Evolutionary conservation across 1,139 yeast species (phyloP), one percentile per base, ranked within the genome.

Genomic region (Debaryomyces coudertii): DNA sequence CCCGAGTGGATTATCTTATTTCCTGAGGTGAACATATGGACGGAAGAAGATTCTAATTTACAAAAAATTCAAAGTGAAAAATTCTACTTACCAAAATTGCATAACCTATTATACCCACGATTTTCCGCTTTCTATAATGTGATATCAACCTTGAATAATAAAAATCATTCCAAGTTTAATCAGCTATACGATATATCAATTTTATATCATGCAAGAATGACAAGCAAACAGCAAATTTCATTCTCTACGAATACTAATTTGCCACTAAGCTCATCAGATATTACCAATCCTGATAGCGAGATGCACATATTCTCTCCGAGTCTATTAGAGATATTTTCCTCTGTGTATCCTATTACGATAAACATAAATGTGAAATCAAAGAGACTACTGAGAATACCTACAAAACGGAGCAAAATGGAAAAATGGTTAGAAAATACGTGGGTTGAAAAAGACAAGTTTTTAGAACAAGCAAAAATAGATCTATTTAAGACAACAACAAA

Each of bases 1-100:
- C 70, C 75, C 2, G 76, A 76, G 52, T 83, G 88, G 88, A 55
- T 83, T 4, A 76, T 79, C 1, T 51, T 84, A 7, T 86, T 86
- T 49, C 93, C 95, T 0, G 95, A 87, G 61, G 92, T 85, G 2
- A 87, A 86, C 57, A 79, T 85, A 3, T 77, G 80, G 64, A 78
- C 83, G 0, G 63, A 71, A 4, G 74, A 73, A 29, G 73, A 77
- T 25, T 60, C 71, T 0, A 60, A 65, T 6, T 54, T 83, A 11
- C 89, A 85, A 51, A 66, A 71, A 36, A 71, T 73, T 37, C 73
- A 83, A 48, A 68, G 79, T 27, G 73, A 75, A 37, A 76, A 75
- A 51, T 81, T 72, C 56, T 80, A 70, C 46, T 66, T 82, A 37
- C 87, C 90, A 0, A 58, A 57, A 20, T 71, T 82, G 25, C 63